These are phyloP conservation scores for Yarrowia divulgata DNA, from an alignment of 805 yeast species.

Conservation along the genomic window DNA sequence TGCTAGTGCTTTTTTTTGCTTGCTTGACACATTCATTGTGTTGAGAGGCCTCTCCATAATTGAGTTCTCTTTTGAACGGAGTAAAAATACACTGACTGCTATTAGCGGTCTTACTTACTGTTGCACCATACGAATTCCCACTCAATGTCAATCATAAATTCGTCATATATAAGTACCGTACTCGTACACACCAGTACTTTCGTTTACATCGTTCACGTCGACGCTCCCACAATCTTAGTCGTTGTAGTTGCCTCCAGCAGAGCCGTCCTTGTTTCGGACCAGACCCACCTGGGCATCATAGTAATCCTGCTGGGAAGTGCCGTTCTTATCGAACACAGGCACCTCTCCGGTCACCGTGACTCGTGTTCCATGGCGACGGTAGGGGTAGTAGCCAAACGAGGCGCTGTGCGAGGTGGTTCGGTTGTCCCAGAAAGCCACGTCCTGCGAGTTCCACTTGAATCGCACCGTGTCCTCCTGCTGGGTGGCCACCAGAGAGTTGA, in stretches of 20 bases:
- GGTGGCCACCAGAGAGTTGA: constrained; percentile 58
- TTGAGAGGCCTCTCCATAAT: no score
- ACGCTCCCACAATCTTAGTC: constrained; percentile 42
- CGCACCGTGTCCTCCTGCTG: constrained; percentile 59
- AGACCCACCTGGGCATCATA: constrained; percentile 47
- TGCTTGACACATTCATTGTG: no score
- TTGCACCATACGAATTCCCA: no score
- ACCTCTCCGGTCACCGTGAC: constrained; percentile 81
- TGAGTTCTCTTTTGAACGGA: no score
- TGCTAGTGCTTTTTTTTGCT: no score
- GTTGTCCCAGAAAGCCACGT: constrained; percentile 64
- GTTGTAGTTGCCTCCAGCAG: constrained; percentile 48
- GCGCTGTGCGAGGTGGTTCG: constrained; percentile 61
- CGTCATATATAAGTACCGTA: neutral
- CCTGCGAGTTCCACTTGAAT: constrained; percentile 59
- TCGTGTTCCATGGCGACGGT: constrained; percentile 74
- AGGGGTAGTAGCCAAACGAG: constrained; percentile 60
- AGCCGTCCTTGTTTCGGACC: constrained; percentile 46
- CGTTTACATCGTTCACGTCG: neutral
- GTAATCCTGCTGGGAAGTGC: constrained; percentile 45
- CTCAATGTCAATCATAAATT: constrained; percentile 9
- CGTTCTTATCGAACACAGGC: constrained; percentile 53
- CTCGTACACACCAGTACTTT: no score
- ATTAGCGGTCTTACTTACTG: no score
- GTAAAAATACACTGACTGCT: no score